These are phyloP conservation scores for Komagataella mondaviorum DNA, from an alignment of 805 yeast genomes.

Conservation along the genomic window DNA sequence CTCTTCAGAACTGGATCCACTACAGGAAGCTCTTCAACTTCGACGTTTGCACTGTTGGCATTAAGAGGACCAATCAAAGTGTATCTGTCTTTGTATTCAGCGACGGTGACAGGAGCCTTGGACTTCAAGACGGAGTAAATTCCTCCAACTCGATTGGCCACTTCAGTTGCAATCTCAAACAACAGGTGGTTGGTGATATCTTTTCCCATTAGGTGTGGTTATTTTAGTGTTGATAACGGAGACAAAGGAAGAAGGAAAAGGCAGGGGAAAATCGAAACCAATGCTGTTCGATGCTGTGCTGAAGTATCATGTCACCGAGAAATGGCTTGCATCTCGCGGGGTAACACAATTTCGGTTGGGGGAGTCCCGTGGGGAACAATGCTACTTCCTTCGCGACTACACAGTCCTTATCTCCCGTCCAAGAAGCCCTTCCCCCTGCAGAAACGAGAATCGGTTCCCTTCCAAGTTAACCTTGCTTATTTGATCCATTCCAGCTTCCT, in stretches of 20 bases:
- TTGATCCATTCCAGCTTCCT: not conserved
- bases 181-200: constrained; percentile 79
- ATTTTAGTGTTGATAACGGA: not conserved
- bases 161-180: constrained; percentile 94
- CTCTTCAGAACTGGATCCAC: constrained; percentile 34
- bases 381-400: not conserved
- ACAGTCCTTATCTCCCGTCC: not conserved
- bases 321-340: constrained; percentile 41
- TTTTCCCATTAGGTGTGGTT: constrained; percentile 21
- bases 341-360: constrained; percentile 66
- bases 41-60: constrained; percentile 58
- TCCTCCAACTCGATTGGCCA: constrained; percentile 96
- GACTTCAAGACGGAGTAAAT: constrained; percentile 93
- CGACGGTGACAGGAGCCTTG: constrained; percentile 92
- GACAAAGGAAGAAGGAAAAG: not conserved
- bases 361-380: constrained; percentile 66
- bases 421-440: not conserved
- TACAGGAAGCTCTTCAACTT: constrained; percentile 60
- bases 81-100: constrained; percentile 82
- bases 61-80: constrained; percentile 80
- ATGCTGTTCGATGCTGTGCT: not conserved
- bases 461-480: not conserved
- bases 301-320: not conserved
- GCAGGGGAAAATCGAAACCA: not conserved
- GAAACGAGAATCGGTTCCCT: not conserved